Evolutionary conservation across 257 asterid species (phyloP), one percentile per base, ranked within the genome.

Genomic region (Solanum pinnatisectum): DNA sequence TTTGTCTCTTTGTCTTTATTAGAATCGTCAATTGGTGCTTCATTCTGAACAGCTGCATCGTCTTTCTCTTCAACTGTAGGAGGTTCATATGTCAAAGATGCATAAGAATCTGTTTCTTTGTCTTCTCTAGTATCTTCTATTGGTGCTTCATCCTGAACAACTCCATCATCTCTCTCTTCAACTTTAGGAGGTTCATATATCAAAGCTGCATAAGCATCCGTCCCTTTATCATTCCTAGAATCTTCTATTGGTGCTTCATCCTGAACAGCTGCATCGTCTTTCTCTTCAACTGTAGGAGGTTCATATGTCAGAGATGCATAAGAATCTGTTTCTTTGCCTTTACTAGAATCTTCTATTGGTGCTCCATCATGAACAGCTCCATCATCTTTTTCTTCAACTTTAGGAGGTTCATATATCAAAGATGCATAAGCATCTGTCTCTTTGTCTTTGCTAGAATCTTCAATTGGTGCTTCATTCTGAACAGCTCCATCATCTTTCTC

Each of bases 11-110:
- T 42, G 9, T 42, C 84, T 25, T 42, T 3, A 1, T 25, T 10
- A 79, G 91, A 35, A 73, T 49, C 25, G 14, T 83, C 90, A 72
- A 79, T 88, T 36, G 91, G 46, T 71, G 68, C 81, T 76, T 87
- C 88, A 42, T 68, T 42, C 36, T 59, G 79, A 36, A 56, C 15
- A 11, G 40, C 10, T 13, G 13, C 91, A 27, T 44, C 88, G 36
- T 89, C 82, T 46, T 83, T 87, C 14, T 78, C 65, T 78, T 78
- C 65, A 9, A 79, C 18, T 44, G 52, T 79, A 18, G 40, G 67
- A 44, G 85, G 85, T 44, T 79, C 85, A 20, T 44, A 44, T 2
- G 13, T 44, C 85, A 79, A 15, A 44, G 67, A 15, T 13, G 67
- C 40, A 79, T 79, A 44, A 44, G 23, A 36, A 27, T 5, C 40